Evolutionary conservation across 345 rosid genomes (phyloP).

Genomic region (Populus euphratica): DNA sequence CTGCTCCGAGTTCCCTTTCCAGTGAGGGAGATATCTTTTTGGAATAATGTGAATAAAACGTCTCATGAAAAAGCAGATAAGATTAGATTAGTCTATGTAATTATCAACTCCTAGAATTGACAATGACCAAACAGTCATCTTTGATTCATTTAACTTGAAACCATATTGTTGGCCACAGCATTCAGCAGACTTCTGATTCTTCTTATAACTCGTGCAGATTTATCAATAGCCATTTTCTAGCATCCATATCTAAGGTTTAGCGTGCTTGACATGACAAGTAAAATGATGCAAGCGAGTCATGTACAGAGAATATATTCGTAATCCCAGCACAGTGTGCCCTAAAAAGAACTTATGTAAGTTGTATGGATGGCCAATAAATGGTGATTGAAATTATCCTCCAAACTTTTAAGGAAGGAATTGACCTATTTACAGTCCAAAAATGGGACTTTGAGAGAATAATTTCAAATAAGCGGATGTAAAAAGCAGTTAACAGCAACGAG

Average conservation of each 20-base stretch:
- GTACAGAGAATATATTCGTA: conserved; percentile 15
- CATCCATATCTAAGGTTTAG: conserved; percentile 14
- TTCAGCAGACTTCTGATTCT: not conserved
- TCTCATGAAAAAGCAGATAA: not conserved
- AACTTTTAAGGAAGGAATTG: not conserved
- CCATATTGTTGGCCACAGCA: not conserved
- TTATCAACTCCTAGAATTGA: not conserved
- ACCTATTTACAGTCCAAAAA: not conserved
- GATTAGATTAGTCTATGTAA: not conserved
- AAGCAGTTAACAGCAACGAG: not conserved
- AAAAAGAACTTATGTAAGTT: too few relatives aligned
- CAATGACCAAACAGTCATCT: not conserved
- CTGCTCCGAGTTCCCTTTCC: too few relatives aligned
- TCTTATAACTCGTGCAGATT: not conserved
- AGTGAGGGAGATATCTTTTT: not conserved
- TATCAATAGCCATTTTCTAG: conserved; percentile 8
- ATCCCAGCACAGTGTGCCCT: not conserved
- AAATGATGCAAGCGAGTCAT: not conserved
- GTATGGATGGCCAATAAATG: not conserved
- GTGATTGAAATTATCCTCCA: not conserved
- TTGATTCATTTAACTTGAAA: not conserved
- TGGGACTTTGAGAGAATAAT: not conserved
- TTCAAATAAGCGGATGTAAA: not conserved
- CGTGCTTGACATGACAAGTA: not conserved
- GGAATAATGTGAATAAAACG: not conserved